These are phyloP conservation scores for Penicillium sp. DNA, from an alignment of 2,329 filamentous ascomycete genomes.

Conservation along the genomic window DNA sequence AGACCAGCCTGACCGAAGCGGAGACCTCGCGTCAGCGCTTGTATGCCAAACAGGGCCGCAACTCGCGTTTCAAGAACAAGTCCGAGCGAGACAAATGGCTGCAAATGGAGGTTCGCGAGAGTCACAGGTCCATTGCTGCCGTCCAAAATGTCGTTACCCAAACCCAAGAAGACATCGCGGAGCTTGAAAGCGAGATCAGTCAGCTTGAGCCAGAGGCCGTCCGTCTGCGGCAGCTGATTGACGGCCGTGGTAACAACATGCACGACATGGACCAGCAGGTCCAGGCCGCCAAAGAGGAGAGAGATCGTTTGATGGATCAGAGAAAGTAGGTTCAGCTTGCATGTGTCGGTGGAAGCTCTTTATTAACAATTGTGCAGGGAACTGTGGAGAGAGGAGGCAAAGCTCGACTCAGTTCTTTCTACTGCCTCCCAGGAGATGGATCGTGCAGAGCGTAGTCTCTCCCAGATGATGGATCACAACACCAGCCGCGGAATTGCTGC, in stretches of 20 bases:
- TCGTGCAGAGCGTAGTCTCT: constrained; percentile 70
- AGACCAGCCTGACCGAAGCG: constrained; percentile 67
- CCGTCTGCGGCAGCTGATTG: constrained; percentile 65
- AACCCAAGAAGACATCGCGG: constrained; percentile 73
- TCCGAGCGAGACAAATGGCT: constrained; percentile 81
- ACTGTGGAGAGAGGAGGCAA: constrained; percentile 84
- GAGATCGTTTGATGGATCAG: constrained; percentile 78
- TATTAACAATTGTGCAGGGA: constrained; percentile 39
- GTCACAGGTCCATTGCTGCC: constrained; percentile 68
- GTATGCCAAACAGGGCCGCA: constrained; percentile 87
- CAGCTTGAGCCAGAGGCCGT: constrained; percentile 69
- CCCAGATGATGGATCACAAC: constrained; percentile 81
- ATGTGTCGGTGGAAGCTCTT: neutral
- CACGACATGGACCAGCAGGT: constrained; percentile 68
- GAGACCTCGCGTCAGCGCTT: constrained; percentile 72
- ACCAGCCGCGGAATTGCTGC: constrained; percentile 83
- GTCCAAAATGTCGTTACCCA: constrained; percentile 82
- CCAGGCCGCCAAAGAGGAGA: constrained; percentile 68
- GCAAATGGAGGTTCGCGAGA: constrained; percentile 71
- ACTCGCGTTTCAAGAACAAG: constrained; percentile 82
- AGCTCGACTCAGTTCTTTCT: constrained; percentile 69
- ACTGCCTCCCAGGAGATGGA: constrained; percentile 73
- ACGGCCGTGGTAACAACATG: constrained; percentile 72
- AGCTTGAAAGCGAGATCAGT: constrained; percentile 66
- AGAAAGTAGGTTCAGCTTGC: constrained; percentile 56